Percentiles rank a stretch among this genome's conserved stretches.
These are phyloP conservation scores for Coemansia sp. DNA, from an alignment of 192 early-diverging fungal genomes.

Conservation along the genomic window DNA sequence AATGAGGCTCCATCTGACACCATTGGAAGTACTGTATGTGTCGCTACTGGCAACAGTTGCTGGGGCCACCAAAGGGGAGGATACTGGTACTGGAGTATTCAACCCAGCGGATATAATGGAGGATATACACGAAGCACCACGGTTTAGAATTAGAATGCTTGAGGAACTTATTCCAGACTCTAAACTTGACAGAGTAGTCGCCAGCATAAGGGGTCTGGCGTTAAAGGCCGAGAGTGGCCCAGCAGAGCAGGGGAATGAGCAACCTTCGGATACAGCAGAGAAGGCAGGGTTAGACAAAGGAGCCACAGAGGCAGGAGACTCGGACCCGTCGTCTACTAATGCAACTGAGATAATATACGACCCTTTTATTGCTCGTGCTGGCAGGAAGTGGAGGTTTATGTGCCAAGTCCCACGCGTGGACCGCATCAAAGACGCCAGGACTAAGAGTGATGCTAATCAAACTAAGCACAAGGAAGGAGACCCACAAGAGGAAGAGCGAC, in stretches of 20 bases:
- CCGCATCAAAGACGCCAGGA: background rate
- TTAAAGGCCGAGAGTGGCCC: too few species aligned
- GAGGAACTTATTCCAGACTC: constrained; percentile 27
- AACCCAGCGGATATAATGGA: constrained; percentile 32
- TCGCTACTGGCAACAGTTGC: background rate
- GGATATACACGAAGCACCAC: constrained; percentile 33
- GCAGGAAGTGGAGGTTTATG: constrained; percentile 32
- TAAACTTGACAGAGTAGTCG: constrained; percentile 11
- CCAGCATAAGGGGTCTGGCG: background rate
- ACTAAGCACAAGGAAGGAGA: constrained; percentile 31
- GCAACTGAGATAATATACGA: constrained; percentile 14
- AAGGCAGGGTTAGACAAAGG: background rate
- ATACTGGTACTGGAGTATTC: constrained; percentile 2
- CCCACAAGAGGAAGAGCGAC: constrained; percentile 23
- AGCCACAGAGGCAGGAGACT: background rate
- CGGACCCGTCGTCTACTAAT: background rate
- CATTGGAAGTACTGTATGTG: background rate
- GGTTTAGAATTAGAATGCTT: constrained; percentile 27
- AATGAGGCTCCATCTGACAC: too few species aligned
- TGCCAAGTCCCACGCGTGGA: constrained; percentile 59
- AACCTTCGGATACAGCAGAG: background rate
- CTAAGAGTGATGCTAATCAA: constrained; percentile 7
- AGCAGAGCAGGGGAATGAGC: background rate
- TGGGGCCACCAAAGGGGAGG: background rate
- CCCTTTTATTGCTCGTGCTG: constrained; percentile 22